A percentile compares a stretch with the other conserved stretches of the same genome.
phyloP scores from a whole-genome alignment of 1,284 basidiomycete species.

The Gomphus bonarii region DNA sequence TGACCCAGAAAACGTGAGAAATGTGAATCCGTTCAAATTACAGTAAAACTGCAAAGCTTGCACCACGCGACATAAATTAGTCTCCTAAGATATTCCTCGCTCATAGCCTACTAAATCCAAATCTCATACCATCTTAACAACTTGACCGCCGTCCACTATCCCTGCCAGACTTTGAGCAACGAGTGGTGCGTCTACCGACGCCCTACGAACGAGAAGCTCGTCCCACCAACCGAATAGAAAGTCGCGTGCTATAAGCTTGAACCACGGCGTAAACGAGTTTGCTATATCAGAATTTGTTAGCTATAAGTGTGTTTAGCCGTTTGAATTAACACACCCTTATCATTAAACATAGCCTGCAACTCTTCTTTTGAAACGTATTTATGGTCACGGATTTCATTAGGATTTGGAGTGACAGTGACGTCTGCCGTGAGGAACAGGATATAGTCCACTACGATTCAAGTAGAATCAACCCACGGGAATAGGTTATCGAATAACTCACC shows the following conservation, averaged over 20 bases:
- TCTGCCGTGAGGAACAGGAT: constrained; percentile 92
- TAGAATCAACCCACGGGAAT: not conserved
- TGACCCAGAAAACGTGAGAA: not conserved
- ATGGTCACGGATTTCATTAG: constrained; percentile 87
- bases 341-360: constrained; percentile 84
- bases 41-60: too few relatives aligned
- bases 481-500: constrained; percentile 38
- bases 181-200: constrained; percentile 1
- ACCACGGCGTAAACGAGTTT: constrained; percentile 96
- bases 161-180: constrained; percentile 58
- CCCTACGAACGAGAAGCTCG: constrained; percentile 62
- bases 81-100: not conserved
- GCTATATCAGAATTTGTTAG: constrained; percentile 38
- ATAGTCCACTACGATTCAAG: constrained; percentile 75
- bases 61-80: too few relatives aligned
- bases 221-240: constrained; percentile 99
- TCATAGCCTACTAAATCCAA: not conserved
- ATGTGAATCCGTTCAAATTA: too few relatives aligned
- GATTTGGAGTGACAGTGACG: constrained; percentile 77
- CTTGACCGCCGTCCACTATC: constrained; percentile 62
- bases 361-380: constrained; percentile 90
- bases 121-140: constrained; percentile 64
- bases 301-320: not conserved
- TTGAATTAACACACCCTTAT: constrained; percentile 46
- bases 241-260: constrained; percentile 94